Base-by-base conservation (phyloP, 352 stramenopile genomes). In the Globisporangium radiosum region DNA sequence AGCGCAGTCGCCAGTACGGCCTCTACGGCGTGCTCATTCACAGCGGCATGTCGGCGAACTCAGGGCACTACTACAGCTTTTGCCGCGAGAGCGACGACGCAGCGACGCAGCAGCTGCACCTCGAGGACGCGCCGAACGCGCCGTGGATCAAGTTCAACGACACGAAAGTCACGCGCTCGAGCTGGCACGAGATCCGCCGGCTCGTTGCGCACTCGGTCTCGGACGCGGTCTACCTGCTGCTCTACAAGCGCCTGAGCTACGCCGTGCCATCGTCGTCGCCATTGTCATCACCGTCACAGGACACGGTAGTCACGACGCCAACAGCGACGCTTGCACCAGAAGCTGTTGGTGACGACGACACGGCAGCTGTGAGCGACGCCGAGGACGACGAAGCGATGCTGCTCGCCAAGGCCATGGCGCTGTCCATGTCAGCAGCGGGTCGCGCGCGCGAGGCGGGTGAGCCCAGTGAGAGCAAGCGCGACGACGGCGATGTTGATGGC, bases 61-160 rank as follows among this genome's bases (percentile, higher is more conserved):
- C 86, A 9, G 89, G 89, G 0, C 89, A 97, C 59, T 97, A 97
- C 61, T 97, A 94, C 64, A 92, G 83, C 33, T 97, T 90, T 53
- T 94, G 87, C 64, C 83, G 89, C 0, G 77, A 92, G 53, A 93
- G 77, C 56, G 73, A 90, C 37, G 82, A 88, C 38, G 73, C 69
- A 19, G 77, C 73, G 25, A 77, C 73, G n/a, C 63, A 73, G 14
- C 70, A 95, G 45, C 59, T 97, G 40, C 82, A 95, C 54, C 52
- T 92, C 5, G 73, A 92, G 44, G 88, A 97, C 61, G 84, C 86
- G 4, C 52, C 76, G 13, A 52, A 76, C n/a, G 78, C 84, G 13
- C 88, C 89, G 8, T 97, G 89, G 89, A 89, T 95, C 56, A 95
- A 96, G 50, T 96, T 96, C 36, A 96, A 97, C 60, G 89, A 97